Conservation (phyloP, 495 filamentous ascomycete genomes). For the Venustampulla echinocandica region DNA sequence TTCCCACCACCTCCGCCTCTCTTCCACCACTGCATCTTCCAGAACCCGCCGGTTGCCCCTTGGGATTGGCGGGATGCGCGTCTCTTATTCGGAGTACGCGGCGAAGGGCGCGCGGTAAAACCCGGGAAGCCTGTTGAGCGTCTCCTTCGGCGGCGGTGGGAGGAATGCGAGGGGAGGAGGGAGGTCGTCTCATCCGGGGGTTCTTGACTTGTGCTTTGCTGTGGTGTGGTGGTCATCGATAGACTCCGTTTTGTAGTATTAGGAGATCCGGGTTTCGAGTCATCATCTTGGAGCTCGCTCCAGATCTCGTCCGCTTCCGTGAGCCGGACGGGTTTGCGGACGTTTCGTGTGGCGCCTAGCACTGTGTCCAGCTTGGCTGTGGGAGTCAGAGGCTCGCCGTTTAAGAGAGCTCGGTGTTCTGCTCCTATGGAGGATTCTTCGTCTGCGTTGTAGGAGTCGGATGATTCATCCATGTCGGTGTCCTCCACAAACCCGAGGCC, state of each 20-base stretch:
- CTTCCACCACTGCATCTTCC: conserved; percentile 25
- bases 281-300: conserved; percentile 56
- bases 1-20: conserved; percentile 11
- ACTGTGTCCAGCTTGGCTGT: conserved; percentile 28
- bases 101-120: conserved; percentile 34
- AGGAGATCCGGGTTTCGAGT: conserved; percentile 28
- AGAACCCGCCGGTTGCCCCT: conserved; percentile 17
- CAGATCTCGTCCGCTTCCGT: conserved; percentile 56
- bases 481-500: conserved; percentile 63
- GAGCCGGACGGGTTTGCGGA: conserved; percentile 33
- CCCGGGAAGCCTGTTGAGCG: conserved; percentile 46
- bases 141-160: conserved; percentile 25
- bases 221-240: conserved; percentile 27
- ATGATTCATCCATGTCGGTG: conserved; percentile 47
- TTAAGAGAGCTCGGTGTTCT: conserved; percentile 26
- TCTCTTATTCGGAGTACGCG: conserved; percentile 5
- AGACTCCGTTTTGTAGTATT: conserved; percentile 17
- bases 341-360: conserved; percentile 23
- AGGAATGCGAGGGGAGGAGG: conserved; percentile 15
- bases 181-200: conserved; percentile 24
- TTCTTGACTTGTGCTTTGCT: conserved; percentile 27
- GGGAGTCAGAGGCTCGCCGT: conserved; percentile 37
- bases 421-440: conserved; percentile 34
- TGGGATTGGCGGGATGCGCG: conserved; percentile 2
- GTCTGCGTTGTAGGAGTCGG: conserved; percentile 30